Conservation (phyloP, 306 rosid genomes). For the Cyclanthera cordifolia region DNA sequence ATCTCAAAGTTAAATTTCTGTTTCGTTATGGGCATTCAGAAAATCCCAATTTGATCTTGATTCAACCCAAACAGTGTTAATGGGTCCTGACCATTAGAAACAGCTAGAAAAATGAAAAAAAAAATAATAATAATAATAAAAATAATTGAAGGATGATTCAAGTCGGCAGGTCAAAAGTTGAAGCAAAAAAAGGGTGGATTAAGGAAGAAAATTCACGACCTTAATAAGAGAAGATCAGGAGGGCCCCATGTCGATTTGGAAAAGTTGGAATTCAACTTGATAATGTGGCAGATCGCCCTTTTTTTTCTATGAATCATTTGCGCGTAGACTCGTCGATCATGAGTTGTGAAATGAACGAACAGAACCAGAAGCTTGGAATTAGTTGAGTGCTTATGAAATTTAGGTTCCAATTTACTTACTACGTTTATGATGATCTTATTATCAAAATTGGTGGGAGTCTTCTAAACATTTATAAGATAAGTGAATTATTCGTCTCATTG, state of each 20-base stretch:
- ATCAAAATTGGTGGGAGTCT: no score
- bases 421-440: no score
- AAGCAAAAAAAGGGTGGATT: neutral
- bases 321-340: neutral
- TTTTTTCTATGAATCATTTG: neutral
- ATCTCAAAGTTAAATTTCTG: neutral
- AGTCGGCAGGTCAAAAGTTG: slow-evolving; percentile 11
- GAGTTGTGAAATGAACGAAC: neutral
- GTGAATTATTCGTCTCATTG: no score
- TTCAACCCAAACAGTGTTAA: neutral
- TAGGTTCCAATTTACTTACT: no score
- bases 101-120: neutral
- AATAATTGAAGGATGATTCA: neutral
- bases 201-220: neutral
- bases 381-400: no score
- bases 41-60: neutral
- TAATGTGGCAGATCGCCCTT: neutral
- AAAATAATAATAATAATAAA: no score
- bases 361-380: neutral
- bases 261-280: neutral
- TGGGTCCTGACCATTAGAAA: neutral
- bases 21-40: neutral
- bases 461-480: no score
- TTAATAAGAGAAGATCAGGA: neutral
- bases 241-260: slow-evolving; percentile 1